A percentile compares a stretch with the other conserved stretches of the same genome.
Conservation (phyloP, 768 basidiomycete genomes). For the Russula compacta region DNA sequence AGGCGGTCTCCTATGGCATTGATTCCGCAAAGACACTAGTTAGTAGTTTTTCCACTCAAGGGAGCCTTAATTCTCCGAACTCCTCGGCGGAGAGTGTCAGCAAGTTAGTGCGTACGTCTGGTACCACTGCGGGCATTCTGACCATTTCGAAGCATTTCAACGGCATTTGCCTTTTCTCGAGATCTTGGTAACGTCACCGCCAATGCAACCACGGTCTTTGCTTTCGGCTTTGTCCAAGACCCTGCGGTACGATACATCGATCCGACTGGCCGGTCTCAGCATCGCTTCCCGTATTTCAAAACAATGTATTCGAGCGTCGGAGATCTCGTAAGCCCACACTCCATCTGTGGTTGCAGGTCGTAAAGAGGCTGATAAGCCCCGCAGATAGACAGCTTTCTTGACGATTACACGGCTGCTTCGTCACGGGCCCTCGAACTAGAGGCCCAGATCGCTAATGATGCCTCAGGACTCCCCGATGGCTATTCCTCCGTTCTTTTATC, state of each 20-base stretch:
- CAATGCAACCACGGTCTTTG: not conserved
- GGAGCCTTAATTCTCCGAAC: not conserved
- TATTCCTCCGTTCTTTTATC: slow-evolving; percentile 5
- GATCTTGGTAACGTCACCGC: not conserved
- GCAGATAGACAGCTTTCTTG: slow-evolving; percentile 7
- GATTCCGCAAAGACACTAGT: not conserved
- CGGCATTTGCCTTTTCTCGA: slow-evolving; percentile 4
- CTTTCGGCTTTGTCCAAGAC: slow-evolving; percentile 12
- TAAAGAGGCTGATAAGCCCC: not conserved
- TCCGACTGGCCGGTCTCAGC: not conserved
- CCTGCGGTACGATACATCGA: slow-evolving; percentile 3
- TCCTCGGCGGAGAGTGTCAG: not conserved
- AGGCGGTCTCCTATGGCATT: not conserved
- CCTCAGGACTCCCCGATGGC: not conserved
- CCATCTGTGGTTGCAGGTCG: not conserved
- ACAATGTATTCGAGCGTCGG: not conserved
- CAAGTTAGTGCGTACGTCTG: not conserved
- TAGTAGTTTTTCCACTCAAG: not conserved
- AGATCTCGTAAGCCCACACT: not conserved
- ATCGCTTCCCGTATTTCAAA: slow-evolving; percentile 2
- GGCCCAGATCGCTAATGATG: not conserved
- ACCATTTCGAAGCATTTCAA: not conserved
- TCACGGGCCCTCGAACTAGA: slow-evolving; percentile 8
- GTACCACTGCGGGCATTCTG: not conserved
- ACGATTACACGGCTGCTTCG: slow-evolving; percentile 4